Conservation (phyloP, 1,139 yeast species). For the Hemisphaericaspora lyxosophila region DNA sequence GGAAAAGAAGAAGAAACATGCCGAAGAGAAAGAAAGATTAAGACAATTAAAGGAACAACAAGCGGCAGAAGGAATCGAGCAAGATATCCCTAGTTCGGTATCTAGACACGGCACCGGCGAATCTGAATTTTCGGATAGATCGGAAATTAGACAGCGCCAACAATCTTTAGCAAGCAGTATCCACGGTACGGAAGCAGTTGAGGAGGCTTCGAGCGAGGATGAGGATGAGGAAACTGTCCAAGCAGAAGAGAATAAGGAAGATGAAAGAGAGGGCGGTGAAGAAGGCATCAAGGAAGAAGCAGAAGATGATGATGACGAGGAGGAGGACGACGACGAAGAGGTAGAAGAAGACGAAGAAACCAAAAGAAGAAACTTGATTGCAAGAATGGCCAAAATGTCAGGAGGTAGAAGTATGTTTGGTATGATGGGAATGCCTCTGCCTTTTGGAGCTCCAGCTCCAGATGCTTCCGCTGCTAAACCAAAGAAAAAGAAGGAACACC, state of each 20-base stretch:
- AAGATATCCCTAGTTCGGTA: slow-evolving; percentile 6
- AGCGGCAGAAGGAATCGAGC: slow-evolving; percentile 12
- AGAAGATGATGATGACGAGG: slow-evolving; percentile 13
- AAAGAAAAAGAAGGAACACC: slow-evolving; percentile 13
- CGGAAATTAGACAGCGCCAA: slow-evolving; percentile 4
- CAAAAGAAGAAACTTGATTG: slow-evolving; percentile 75
- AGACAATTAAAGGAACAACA: slow-evolving; percentile 15
- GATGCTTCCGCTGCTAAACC: slow-evolving; percentile 13
- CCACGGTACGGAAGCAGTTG: background rate
- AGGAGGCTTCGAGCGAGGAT: background rate
- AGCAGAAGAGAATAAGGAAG: background rate
- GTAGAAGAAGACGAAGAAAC: slow-evolving; percentile 73
- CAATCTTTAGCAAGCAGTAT: slow-evolving; percentile 2
- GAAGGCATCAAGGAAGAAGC: slow-evolving; percentile 11
- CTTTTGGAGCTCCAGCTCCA: slow-evolving; percentile 28
- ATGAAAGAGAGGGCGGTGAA: background rate
- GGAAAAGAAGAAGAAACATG: slow-evolving; percentile 49
- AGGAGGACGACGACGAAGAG: slow-evolving; percentile 18
- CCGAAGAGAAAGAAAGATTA: slow-evolving; percentile 18
- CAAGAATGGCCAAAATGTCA: slow-evolving; percentile 93
- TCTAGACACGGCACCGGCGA: slow-evolving; percentile 7
- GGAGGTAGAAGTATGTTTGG: slow-evolving; percentile 91
- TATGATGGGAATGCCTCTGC: slow-evolving; percentile 64
- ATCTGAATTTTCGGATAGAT: background rate
- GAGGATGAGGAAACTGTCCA: slow-evolving; percentile 3